Evolutionary conservation across 176 grass and related monocot species (phyloP).

Genomic region (Saccharum officinarum): DNA sequence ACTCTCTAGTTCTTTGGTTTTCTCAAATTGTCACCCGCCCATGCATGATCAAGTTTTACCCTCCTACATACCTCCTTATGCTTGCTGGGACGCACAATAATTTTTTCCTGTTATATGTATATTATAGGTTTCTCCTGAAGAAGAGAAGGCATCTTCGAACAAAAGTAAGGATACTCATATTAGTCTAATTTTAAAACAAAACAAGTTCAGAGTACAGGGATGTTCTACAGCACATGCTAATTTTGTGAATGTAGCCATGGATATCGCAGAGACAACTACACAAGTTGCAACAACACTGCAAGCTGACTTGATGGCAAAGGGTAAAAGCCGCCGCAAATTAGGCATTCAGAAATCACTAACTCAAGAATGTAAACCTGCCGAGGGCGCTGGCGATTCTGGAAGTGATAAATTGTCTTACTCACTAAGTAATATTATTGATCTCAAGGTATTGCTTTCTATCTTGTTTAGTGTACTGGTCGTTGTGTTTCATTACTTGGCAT

Average conservation of each 20-base stretch:
- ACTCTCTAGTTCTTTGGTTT: not conserved
- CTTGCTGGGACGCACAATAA: conserved; percentile 23
- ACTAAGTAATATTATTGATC: conserved; percentile 45
- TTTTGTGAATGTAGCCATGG: conserved; percentile 45
- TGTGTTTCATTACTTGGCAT: conserved; percentile 14
- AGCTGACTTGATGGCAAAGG: conserved; percentile 54
- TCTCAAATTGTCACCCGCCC: not conserved
- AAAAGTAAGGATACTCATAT: conserved; percentile 55
- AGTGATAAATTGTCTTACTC: conserved; percentile 51
- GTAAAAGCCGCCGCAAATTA: conserved; percentile 67
- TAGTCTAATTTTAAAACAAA: conserved; percentile 47
- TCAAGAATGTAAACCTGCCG: conserved; percentile 54
- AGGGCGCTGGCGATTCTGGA: conserved; percentile 45
- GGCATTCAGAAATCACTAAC: conserved; percentile 66
- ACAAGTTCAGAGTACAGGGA: conserved; percentile 52
- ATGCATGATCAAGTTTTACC: not conserved
- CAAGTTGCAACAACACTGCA: conserved; percentile 41
- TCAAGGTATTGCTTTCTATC: conserved; percentile 58
- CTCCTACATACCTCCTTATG: not conserved
- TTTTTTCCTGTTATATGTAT: conserved; percentile 22
- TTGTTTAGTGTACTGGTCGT: conserved; percentile 6
- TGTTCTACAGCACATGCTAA: conserved; percentile 52
- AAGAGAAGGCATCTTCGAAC: conserved; percentile 61
- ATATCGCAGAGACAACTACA: conserved; percentile 40
- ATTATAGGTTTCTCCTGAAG: conserved; percentile 68